A percentile compares a stretch with the other conserved stretches of the same genome.
phyloP scores from a whole-genome alignment of 2,329 filamentous ascomycete genomes.

The Penicillium griseofulvum region DNA sequence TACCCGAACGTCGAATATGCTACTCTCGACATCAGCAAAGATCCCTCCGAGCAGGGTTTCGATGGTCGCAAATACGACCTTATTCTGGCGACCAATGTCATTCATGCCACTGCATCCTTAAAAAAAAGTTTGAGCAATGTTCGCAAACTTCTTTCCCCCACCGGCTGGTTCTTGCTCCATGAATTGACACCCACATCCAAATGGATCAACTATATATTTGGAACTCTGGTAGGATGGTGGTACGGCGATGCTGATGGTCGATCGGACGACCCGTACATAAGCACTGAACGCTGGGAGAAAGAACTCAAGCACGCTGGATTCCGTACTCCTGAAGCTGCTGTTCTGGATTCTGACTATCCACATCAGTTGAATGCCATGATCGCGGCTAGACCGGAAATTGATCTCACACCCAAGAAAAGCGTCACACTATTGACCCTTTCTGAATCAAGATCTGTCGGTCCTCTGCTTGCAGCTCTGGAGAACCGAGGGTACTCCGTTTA shows the following conservation, averaged over 20 bases:
- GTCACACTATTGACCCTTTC: neutral
- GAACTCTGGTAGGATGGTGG: slow-evolving; percentile 44
- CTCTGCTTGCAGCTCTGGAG: neutral
- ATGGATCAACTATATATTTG: slow-evolving; percentile 29
- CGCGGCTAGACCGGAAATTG: slow-evolving; percentile 2
- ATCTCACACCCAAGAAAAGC: neutral
- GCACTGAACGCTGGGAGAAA: slow-evolving; percentile 14
- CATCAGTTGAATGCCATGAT: slow-evolving; percentile 11
- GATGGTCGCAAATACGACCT: slow-evolving; percentile 30
- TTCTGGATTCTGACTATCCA: slow-evolving; percentile 7
- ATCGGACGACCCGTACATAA: slow-evolving; percentile 19
- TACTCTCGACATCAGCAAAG: slow-evolving; percentile 31
- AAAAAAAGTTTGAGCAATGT: slow-evolving; percentile 28
- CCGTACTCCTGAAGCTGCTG: slow-evolving; percentile 2
- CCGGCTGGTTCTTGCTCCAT: slow-evolving; percentile 47
- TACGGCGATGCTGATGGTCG: slow-evolving; percentile 23
- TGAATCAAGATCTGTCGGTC: neutral
- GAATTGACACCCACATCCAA: slow-evolving; percentile 35
- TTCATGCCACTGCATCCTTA: slow-evolving; percentile 24
- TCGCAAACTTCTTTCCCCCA: slow-evolving; percentile 35
- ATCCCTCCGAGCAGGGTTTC: slow-evolving; percentile 32
- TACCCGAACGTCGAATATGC: slow-evolving; percentile 29
- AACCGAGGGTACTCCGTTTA: slow-evolving; percentile 6
- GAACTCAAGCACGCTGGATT: slow-evolving; percentile 22
- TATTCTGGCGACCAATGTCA: slow-evolving; percentile 35